These are phyloP conservation scores for Xylariales sp. DNA, from an alignment of 2,329 filamentous ascomycete species.

Conservation along the genomic window DNA sequence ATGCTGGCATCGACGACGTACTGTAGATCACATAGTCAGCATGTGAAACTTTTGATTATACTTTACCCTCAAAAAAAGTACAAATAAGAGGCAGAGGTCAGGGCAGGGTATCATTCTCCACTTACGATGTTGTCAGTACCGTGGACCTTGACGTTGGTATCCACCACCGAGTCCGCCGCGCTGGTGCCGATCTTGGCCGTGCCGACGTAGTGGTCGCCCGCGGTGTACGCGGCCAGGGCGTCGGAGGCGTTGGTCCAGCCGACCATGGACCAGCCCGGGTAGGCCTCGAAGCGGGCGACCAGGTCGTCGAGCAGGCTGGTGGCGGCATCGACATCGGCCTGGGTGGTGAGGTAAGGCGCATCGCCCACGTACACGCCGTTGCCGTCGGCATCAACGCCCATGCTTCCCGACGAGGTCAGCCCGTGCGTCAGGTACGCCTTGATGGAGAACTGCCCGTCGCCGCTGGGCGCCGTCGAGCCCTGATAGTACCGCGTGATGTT, in stretches of 20 bases:
- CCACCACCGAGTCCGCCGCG: slow-evolving; percentile 31
- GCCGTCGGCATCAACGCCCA: slow-evolving; percentile 16
- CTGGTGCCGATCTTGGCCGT: slow-evolving; percentile 58
- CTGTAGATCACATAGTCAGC: background rate
- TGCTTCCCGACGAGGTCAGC: slow-evolving; percentile 15
- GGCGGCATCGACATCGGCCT: slow-evolving; percentile 13
- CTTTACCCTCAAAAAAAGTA: background rate
- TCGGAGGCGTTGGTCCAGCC: background rate
- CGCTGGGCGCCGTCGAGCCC: slow-evolving; percentile 14
- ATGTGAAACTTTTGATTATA: background rate
- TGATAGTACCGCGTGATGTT: slow-evolving; percentile 18
- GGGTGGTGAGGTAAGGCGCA: slow-evolving; percentile 16
- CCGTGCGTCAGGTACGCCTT: slow-evolving; percentile 19
- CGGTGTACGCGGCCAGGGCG: background rate
- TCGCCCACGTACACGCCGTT: slow-evolving; percentile 16
- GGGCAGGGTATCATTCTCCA: no score
- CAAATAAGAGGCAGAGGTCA: background rate
- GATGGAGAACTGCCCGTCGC: slow-evolving; percentile 13
- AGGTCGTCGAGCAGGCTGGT: slow-evolving; percentile 1
- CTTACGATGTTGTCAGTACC: slow-evolving; percentile 6
- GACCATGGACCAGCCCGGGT: background rate
- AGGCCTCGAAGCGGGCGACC: slow-evolving; percentile 2
- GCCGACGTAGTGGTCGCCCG: slow-evolving; percentile 48
- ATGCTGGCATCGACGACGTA: slow-evolving; percentile 4
- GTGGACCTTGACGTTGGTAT: slow-evolving; percentile 6